phyloP scores from a whole-genome alignment of 164 flowering plant species.

The Buxus sempervirens region DNA sequence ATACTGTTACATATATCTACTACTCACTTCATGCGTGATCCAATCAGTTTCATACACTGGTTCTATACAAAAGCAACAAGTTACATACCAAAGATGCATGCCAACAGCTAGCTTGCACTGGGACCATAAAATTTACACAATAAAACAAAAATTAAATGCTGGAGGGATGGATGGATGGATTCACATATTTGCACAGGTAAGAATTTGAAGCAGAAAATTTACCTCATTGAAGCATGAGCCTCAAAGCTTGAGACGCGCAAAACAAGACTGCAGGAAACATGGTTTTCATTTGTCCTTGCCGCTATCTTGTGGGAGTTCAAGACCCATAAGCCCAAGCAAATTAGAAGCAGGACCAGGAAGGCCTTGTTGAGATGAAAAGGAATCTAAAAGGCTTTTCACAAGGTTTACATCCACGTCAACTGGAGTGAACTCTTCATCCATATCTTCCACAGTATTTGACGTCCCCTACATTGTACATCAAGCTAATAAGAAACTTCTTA shows the following conservation, averaged over 20 bases:
- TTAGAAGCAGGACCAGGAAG: conserved; percentile 95
- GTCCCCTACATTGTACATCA: conserved; percentile 45
- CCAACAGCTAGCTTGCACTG: too few species aligned
- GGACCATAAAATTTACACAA: too few species aligned
- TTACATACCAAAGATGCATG: too few species aligned
- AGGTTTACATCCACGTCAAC: conserved; percentile 91
- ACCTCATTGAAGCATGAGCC: not conserved
- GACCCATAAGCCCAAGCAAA: conserved; percentile 87
- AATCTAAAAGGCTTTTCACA: conserved; percentile 84
- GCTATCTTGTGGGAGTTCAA: conserved; percentile 65
- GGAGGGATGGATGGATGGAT: too few species aligned
- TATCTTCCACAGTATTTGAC: conserved; percentile 34
- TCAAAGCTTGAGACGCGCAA: not conserved
- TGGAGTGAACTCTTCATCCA: conserved; percentile 70
- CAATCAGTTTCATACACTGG: too few species aligned
- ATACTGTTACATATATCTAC: too few species aligned
- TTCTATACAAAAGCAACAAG: too few species aligned
- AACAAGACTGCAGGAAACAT: not conserved
- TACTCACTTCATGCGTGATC: too few species aligned
- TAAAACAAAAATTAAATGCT: too few species aligned
- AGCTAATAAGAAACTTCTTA: not conserved
- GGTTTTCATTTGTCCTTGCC: conserved; percentile 40
- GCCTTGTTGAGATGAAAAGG: conserved; percentile 90
- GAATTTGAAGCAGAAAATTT: not conserved
- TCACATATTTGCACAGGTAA: too few species aligned